Conservation (phyloP, 129 eudicot genomes). For the Helianthus tuberosus region DNA sequence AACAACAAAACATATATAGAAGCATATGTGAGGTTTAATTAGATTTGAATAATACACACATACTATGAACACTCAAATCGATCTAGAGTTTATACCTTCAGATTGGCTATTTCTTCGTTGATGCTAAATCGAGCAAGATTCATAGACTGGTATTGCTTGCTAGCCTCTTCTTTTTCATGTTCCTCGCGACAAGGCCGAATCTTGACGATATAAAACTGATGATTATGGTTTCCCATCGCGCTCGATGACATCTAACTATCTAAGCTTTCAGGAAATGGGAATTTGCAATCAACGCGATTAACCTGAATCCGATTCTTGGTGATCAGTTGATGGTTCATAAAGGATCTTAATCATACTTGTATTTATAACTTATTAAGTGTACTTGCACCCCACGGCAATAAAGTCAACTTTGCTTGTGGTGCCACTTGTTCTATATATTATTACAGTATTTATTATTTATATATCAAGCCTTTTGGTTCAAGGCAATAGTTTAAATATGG, state of each 20-base stretch:
- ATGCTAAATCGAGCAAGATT: slow-evolving; percentile 9
- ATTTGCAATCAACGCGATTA: neutral
- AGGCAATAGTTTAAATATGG: no score
- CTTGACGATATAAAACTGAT: slow-evolving; percentile 4
- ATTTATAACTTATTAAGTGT: neutral
- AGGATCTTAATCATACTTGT: neutral
- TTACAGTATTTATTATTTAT: no score
- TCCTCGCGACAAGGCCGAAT: slow-evolving; percentile 16
- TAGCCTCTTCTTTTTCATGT: slow-evolving; percentile 12
- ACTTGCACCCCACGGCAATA: slow-evolving; percentile 33
- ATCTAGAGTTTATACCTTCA: slow-evolving; percentile 18
- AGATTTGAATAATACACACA: neutral
- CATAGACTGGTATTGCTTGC: neutral
- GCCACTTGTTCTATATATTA: no score
- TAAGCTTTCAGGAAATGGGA: neutral
- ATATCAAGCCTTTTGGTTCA: no score
- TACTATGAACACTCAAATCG: neutral
- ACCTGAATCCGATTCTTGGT: no score
- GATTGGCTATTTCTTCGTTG: neutral
- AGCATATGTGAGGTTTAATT: neutral
- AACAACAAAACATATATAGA: neutral
- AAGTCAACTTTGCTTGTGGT: slow-evolving; percentile 14
- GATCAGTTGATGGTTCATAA: no score
- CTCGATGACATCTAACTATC: neutral
- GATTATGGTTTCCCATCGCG: slow-evolving; percentile 6